Percentiles rank a stretch among this genome's conserved stretches.
Evolutionary conservation across 2,329 filamentous ascomycete species (phyloP).

Genomic region (Hymenoscyphus fructigenus): DNA sequence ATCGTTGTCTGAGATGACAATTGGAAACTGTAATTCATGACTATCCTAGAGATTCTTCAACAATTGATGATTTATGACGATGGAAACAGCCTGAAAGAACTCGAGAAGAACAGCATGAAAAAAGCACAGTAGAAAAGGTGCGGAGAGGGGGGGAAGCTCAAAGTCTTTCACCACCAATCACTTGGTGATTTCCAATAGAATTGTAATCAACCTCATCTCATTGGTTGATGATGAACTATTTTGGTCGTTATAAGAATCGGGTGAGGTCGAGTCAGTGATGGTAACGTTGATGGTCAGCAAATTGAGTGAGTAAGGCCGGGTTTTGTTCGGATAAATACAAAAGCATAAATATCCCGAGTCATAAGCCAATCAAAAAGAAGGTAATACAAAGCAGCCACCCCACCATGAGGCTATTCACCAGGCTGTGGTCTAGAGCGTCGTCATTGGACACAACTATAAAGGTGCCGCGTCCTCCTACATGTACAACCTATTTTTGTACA

Average conservation of each 20-base stretch:
- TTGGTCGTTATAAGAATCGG: background rate
- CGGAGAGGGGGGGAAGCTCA: too few relatives aligned
- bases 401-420: slow-evolving; percentile 1
- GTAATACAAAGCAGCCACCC: slow-evolving; percentile 3
- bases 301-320: background rate
- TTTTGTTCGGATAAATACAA: background rate
- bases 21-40: too few relatives aligned
- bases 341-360: background rate
- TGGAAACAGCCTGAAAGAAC: too few relatives aligned
- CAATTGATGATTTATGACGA: too few relatives aligned
- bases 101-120: too few relatives aligned
- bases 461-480: background rate
- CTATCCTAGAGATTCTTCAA: too few relatives aligned
- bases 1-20: too few relatives aligned
- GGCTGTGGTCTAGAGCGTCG: background rate
- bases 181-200: background rate
- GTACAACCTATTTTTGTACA: background rate
- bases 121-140: background rate
- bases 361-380: background rate
- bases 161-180: too few relatives aligned
- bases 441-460: background rate
- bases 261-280: background rate
- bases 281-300: background rate
- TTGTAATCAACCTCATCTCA: background rate
- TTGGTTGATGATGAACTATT: background rate